phyloP scores from a whole-genome alignment of 805 yeast genomes.

The Tetrapisispora iriomotensis region DNA sequence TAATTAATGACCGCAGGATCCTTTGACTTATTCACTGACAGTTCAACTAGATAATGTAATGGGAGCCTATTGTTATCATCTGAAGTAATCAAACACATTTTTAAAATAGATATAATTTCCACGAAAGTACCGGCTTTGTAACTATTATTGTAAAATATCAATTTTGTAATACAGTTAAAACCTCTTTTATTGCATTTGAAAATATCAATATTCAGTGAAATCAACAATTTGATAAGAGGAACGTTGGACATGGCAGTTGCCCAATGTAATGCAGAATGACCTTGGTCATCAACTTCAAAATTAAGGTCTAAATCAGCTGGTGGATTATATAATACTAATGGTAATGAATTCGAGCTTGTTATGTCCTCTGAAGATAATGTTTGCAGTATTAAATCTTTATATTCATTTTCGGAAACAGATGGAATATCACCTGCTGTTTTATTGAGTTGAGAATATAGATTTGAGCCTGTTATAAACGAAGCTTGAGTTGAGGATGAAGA shows the following conservation, averaged over 20 bases:
- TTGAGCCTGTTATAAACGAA: slow-evolving; percentile 18
- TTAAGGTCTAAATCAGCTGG: slow-evolving; percentile 58
- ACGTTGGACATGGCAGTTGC: slow-evolving; percentile 70
- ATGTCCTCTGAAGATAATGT: slow-evolving; percentile 26
- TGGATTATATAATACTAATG: slow-evolving; percentile 38
- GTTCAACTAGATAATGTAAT: slow-evolving; percentile 53
- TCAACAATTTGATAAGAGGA: slow-evolving; percentile 46
- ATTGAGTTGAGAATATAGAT: slow-evolving; percentile 3
- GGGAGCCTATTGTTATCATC: slow-evolving; percentile 67
- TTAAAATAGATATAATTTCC: slow-evolving; percentile 47
- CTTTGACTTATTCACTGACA: slow-evolving; percentile 42
- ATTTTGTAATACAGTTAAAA: slow-evolving; percentile 58
- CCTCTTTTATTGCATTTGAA: slow-evolving; percentile 45
- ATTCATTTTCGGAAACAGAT: slow-evolving; percentile 14
- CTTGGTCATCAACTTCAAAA: slow-evolving; percentile 66
- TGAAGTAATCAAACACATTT: slow-evolving; percentile 58
- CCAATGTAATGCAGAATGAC: slow-evolving; percentile 79
- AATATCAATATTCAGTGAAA: slow-evolving; percentile 53
- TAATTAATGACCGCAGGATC: slow-evolving; percentile 41
- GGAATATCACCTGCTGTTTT: not conserved
- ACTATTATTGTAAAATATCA: slow-evolving; percentile 64
- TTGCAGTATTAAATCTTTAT: slow-evolving; percentile 24
- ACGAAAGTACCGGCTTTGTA: slow-evolving; percentile 53
- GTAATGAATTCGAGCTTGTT: slow-evolving; percentile 23
- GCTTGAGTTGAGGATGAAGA: slow-evolving; percentile 12